Base-by-base conservation (phyloP, 306 rosid genomes). In the Inga leiocalycina region DNA sequence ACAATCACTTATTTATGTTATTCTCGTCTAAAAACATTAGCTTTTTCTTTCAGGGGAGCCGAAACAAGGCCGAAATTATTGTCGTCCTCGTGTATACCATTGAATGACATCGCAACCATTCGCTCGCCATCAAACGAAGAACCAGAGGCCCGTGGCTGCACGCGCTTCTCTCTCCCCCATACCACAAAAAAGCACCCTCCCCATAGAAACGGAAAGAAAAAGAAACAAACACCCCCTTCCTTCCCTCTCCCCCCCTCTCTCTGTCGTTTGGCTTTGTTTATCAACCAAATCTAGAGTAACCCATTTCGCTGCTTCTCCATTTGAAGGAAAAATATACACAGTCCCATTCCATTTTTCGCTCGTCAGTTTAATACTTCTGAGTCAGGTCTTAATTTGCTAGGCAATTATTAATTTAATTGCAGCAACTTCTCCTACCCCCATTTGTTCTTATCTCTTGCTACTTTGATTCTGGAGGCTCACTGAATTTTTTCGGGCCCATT, bases 251-350 rank as follows among this genome's bases (percentile, higher is more conserved):
- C 12, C 14, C 12, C 52, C 84, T 52, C 80, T 66, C 78, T 74
- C 46, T 34, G 88, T 84, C 83, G 87, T 82, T 73, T 74, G 83
- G 85, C 86, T 84, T 51, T 85, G 86, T 57, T 81, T 85, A 81
- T 86, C 85, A 72, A 77, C 87, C 91, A 86, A 91, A 90, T 94
- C 98, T 80, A 70, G 85, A 84, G 79, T 67, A 41, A 67, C 90
- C 91, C 89, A 82, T 84, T 84, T 86, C 75, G 17, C 77, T 79
- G 71, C 81, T 85, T 81, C 80, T 64, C 87, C 92, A 86, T 90
- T 85, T 85, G 62, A 80, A 86, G 86, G 43, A 81, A 83, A 78
- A 34, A 77, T 46, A 54, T 76, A 44, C 74, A 61, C 65, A 46
- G 56, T 71, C 64, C 83, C 79, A 80, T 84, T 70, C 77, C 78